Percentiles rank a stretch among this genome's conserved stretches.
Conservation (phyloP, 805 yeast genomes). For the Schwanniomyces vanrijiae region DNA sequence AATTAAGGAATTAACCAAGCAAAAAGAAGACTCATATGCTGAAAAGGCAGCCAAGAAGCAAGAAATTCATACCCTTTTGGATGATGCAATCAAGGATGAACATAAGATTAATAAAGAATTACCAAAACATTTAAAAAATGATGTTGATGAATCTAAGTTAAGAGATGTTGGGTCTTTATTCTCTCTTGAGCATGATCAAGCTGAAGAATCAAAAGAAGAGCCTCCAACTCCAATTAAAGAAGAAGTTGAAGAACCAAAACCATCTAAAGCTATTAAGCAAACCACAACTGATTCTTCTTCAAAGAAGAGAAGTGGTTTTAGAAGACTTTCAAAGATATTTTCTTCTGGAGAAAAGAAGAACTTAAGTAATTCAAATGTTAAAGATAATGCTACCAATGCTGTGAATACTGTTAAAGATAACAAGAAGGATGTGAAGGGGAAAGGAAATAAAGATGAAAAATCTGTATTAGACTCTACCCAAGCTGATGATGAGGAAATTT, state of each 20-base stretch:
- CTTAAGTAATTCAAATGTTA: neutral
- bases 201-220: constrained; percentile 6
- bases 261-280: neutral
- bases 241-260: neutral
- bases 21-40: constrained; percentile 35
- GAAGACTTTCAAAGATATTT: constrained; percentile 18
- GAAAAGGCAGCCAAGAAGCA: constrained; percentile 36
- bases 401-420: neutral
- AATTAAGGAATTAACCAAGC: constrained; percentile 39
- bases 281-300: constrained; percentile 6
- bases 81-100: constrained; percentile 44
- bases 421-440: constrained; percentile 3
- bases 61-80: constrained; percentile 29
- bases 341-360: neutral
- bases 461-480: constrained; percentile 7
- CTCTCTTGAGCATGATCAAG: constrained; percentile 26
- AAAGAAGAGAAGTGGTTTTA: constrained; percentile 14
- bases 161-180: constrained; percentile 41
- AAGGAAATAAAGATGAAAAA: neutral
- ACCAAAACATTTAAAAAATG: constrained; percentile 51
- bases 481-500: constrained; percentile 28
- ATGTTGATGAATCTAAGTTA: constrained; percentile 33
- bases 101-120: constrained; percentile 47
- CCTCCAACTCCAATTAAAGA: constrained; percentile 1
- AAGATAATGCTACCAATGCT: neutral